These are phyloP conservation scores for Clarireedia homoeocarpa DNA, from an alignment of 2,329 filamentous ascomycete species.

Conservation along the genomic window DNA sequence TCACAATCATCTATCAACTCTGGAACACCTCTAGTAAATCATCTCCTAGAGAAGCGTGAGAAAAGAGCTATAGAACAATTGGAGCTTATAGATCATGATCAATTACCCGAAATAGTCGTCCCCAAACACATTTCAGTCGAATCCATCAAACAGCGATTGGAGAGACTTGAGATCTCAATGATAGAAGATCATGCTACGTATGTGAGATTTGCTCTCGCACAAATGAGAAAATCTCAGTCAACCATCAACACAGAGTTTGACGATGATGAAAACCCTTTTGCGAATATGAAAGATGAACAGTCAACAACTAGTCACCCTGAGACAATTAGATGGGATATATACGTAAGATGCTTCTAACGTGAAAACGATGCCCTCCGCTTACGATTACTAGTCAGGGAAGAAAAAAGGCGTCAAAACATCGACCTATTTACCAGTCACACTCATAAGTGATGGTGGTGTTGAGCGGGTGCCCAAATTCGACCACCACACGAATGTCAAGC, in stretches of 20 bases:
- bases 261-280: constrained; percentile 19
- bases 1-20: no score
- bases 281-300: constrained; percentile 8
- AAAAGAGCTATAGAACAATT: no score
- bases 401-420: constrained; percentile 12
- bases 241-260: constrained; percentile 2
- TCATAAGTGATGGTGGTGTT: constrained; percentile 9
- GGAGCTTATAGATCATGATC: no score
- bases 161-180: not conserved
- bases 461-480: constrained; percentile 21
- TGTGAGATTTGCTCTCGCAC: not conserved
- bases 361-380: constrained; percentile 13
- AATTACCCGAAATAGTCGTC: no score
- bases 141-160: not conserved
- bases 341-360: constrained; percentile 4
- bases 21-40: no score
- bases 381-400: constrained; percentile 10
- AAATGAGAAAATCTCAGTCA: not conserved
- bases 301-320: not conserved
- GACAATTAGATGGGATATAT: constrained; percentile 1
- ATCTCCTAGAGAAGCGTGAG: no score
- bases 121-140: not conserved
- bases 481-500: constrained; percentile 18
- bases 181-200: not conserved
- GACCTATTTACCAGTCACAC: constrained; percentile 9